Evolutionary conservation across 1,284 basidiomycete genomes (phyloP), one percentile per base, ranked within the genome.

Genomic region (Austroboletus rostrupii): DNA sequence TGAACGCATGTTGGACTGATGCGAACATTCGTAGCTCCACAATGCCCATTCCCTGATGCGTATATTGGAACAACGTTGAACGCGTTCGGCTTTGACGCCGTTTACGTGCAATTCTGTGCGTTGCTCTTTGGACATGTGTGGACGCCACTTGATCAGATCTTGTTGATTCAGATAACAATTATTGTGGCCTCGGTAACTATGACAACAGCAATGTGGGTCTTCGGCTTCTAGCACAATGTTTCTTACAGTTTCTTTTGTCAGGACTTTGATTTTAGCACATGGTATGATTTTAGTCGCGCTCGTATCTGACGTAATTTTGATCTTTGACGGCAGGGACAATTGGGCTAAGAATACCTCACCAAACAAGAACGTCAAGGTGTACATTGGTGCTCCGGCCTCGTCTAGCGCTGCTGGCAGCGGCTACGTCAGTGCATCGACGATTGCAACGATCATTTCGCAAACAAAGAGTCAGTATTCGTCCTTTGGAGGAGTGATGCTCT

Each of bases 401-500:
- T 49, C 68, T 1, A 64, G 69, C 4, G 78, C 80, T 3, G 81
- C 76, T 1, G 19, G 72, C 13, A 71, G 67, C 5, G 82, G 82
- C 9, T 84, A 76, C 57, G 78, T 81, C 36, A 69, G 71, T 49
- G 67, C 74, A 6, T 65, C 67, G 13, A 74, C 73, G 5, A 66
- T 85, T 29, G 70, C 67, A 3, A 65, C 58, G 45, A 75, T 82
- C 48, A 71, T 76, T 8, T 58, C 67, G 38, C 57, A 72, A 48
- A 79, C 73, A 3, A 72, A 73, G 38, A 57, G 69, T 14, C 63
- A 74, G 50, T 86, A 75, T 59, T 77, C 80, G 11, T 83, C 80
- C 20, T 86, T 86, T 60, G 84, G 84, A 8, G 84, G 84, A 29
- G 71, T 83, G 20, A 87, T 87, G 84, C 69, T 85, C 6, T 77